Base-by-base conservation (phyloP, 768 basidiomycete species). In the Kwoniella europaea region DNA sequence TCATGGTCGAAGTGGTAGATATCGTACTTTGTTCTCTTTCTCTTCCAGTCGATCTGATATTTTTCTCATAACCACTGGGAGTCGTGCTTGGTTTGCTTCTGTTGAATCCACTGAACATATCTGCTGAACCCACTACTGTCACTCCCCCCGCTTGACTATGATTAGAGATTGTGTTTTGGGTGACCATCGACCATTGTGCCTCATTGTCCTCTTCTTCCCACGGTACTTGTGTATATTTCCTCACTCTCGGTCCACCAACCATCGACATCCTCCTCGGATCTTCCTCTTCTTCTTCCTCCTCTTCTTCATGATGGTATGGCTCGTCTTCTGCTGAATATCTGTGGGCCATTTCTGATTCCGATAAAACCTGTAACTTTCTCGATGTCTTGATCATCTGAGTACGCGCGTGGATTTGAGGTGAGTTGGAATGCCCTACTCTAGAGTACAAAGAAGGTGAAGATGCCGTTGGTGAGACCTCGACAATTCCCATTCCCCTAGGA, bases 371-470 rank as follows among this genome's bases (percentile, higher is more conserved):
- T 29, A 69, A 50, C 13, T 65, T 42, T 42, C 44, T 59, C 35
- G 65, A 44, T 4, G 42, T 27, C 44, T 24, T 27, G 12, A 27
- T 43, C 68, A 70, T 70, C 15, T 60, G 58, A 35, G 6, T 35
- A 35, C 35, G 35, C 5, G 35, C 35, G 35, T 35, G 7, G 1
- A 44, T 13, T 41, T 44, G 58, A 12, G 68, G 65, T 18, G 64
- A 65, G 2, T 50, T 50, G 46, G 50, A 63, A 56, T 74, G 69
- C 1, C 65, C 69, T 10, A 66, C 65, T 43, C 63, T 64, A 9
- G 74, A 75, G 44, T 75, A 75, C 4, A 75, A 63, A 24, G 74
- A 75, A 5, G 75, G 75, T 3, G 75, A 76, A 13, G 75, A 76
- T 13, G 63, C 58, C 4, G 65, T 62, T 9, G 72, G 61, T 7